Evolutionary conservation across 345 rosid species (phyloP), one percentile per base, ranked within the genome.

Genomic region (Boechera divaricarpa): DNA sequence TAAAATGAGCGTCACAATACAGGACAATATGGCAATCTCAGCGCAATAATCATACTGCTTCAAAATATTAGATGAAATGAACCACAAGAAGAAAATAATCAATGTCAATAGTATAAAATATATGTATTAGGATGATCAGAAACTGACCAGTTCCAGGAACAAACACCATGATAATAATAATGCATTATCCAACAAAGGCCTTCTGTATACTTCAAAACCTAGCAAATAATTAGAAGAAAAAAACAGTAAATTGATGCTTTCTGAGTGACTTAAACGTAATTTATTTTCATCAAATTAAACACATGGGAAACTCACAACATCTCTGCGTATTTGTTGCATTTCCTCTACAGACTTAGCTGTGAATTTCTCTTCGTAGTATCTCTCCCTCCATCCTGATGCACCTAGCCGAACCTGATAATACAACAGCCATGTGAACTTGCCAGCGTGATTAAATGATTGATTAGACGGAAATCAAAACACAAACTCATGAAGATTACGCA

Each of bases 131-230:
- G 69, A 53, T 72, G 69, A 62, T 77, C 52, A 44, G 75, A 64
- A 77, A 86, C 92, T 87, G 75, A 90, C 98, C 99, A 95, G 31
- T 86, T 89, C 99, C 99, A 95, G 63, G 99, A 95, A 81, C 91
- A 91, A 79, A 95, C 98, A 57, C 98, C 99, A 82, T 91, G 97
- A 76, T 91, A 92, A 72, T 95, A 95, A 77, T 95, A 91, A 74
- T 83, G 99, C 99, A 92, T 89, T 45, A 95, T 88, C 99, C 99
- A 95, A 69, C 98, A 95, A 41, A 95, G 86, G 62, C 99, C 99
- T 82, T 95, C 98, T 1, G 91, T 85, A 61, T 91, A 95, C 86
- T 77, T 86, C 87, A 86, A 77, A 72, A 86, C 94, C 98, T 91
- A 77, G 48, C 24, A 78, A 76, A 69, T 26, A 63, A 42, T 59